phyloP scores from a whole-genome alignment of 495 filamentous ascomycete genomes.

The Trichocladium antarcticum region DNA sequence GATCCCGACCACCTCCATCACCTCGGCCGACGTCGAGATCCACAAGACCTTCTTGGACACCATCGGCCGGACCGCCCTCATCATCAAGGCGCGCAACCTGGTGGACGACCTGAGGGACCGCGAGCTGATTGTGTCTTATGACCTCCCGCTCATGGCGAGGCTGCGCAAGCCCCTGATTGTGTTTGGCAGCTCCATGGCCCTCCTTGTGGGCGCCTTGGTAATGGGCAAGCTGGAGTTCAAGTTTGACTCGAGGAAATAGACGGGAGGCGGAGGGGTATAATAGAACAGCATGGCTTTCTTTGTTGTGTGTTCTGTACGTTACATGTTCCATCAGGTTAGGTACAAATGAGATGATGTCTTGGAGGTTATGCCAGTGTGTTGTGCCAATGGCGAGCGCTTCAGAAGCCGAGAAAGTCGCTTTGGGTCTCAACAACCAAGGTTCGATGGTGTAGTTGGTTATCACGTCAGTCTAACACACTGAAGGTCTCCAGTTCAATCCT shows the following conservation, averaged over 20 bases:
- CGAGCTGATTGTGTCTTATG: constrained; percentile 78
- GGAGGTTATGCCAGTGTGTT: not conserved
- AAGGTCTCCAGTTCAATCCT: constrained; percentile 18
- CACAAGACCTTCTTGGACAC: constrained; percentile 88
- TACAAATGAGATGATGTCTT: not conserved
- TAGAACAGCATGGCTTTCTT: constrained; percentile 6
- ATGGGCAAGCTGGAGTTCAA: constrained; percentile 61
- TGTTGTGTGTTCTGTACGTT: not conserved
- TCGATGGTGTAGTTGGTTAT: constrained; percentile 17
- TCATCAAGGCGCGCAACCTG: constrained; percentile 69
- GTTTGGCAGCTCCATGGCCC: constrained; percentile 56
- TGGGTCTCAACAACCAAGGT: constrained; percentile 1
- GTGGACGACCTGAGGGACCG: constrained; percentile 78
- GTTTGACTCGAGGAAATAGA: constrained; percentile 30
- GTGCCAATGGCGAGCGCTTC: too few relatives aligned
- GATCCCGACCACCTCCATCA: constrained; percentile 48
- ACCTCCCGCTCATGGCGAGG: constrained; percentile 61
- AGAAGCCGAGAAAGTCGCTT: not conserved
- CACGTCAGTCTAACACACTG: constrained; percentile 12
- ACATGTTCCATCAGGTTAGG: not conserved
- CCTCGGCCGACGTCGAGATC: constrained; percentile 39
- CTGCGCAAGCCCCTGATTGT: constrained; percentile 81
- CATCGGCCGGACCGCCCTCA: constrained; percentile 70
- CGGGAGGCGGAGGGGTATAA: constrained; percentile 12
- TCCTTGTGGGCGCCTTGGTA: constrained; percentile 67